Conservation (phyloP, 73 alveolate species). For the Paramecium caudatum region DNA sequence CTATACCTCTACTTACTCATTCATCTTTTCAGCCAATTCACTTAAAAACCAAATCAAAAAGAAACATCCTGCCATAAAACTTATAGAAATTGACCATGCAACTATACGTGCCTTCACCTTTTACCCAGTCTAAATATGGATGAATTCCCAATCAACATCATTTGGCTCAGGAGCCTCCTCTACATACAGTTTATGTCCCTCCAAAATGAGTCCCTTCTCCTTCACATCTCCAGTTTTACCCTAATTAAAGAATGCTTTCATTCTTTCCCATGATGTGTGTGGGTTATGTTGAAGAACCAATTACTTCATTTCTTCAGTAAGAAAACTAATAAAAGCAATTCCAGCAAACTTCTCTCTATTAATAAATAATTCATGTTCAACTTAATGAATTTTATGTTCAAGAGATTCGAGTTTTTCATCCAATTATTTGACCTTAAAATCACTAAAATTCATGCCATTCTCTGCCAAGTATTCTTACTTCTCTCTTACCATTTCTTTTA, state of each 20-base stretch:
- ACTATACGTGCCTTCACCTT: constrained; percentile 69
- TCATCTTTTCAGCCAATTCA: constrained; percentile 75
- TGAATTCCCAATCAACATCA: constrained; percentile 79
- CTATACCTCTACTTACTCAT: constrained; percentile 66
- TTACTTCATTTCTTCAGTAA: constrained; percentile 69
- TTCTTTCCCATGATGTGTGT: constrained; percentile 64
- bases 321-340: constrained; percentile 70
- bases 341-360: constrained; percentile 73
- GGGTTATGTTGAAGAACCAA: constrained; percentile 56
- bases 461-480: constrained; percentile 47
- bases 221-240: constrained; percentile 60
- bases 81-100: constrained; percentile 64
- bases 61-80: constrained; percentile 61
- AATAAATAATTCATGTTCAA: constrained; percentile 52
- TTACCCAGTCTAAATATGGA: constrained; percentile 64
- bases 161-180: constrained; percentile 78
- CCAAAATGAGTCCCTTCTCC: constrained; percentile 20
- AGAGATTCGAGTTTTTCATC: constrained; percentile 70
- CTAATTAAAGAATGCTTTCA: constrained; percentile 57
- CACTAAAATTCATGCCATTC: constrained; percentile 53
- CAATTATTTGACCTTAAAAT: constrained; percentile 58
- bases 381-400: constrained; percentile 71
- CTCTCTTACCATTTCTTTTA: constrained; percentile 60
- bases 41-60: constrained; percentile 72
- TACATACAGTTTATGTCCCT: constrained; percentile 63